A percentile compares a stretch with the other conserved stretches of the same genome.
Evolutionary conservation across 768 basidiomycete genomes (phyloP).

Genomic region (Leucogyrophana mollusca): DNA sequence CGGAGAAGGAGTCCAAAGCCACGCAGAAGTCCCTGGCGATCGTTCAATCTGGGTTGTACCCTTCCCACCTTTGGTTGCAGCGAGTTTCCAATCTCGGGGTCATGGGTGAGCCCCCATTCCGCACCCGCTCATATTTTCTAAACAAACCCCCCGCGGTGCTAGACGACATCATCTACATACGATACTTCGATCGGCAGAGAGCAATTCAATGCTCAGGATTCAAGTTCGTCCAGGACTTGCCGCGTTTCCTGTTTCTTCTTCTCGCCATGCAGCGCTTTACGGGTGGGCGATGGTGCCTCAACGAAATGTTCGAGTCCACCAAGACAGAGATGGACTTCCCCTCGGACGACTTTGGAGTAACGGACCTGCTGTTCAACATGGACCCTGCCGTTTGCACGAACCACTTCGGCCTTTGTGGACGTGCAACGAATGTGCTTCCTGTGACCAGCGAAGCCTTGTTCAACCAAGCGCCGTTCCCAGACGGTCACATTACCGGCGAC

Average conservation of each 20-base stretch:
- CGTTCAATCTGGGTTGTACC: too few relatives aligned
- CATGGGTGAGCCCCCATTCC: not conserved
- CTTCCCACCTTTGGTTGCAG: not conserved
- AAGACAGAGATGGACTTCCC: too few relatives aligned
- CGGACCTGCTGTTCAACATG: not conserved
- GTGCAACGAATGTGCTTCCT: conserved; percentile 10
- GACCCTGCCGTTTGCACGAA: not conserved
- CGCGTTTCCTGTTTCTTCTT: conserved; percentile 6
- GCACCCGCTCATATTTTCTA: not conserved
- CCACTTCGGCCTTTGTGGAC: conserved; percentile 7
- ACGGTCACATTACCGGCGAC: not conserved
- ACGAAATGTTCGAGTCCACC: not conserved
- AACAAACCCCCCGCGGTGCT: not conserved
- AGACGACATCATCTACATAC: conserved; percentile 3
- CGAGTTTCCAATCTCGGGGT: not conserved
- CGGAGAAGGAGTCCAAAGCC: too few relatives aligned
- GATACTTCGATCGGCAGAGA: not conserved
- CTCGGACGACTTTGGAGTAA: not conserved
- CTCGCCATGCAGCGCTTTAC: conserved; percentile 10
- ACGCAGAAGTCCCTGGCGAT: too few relatives aligned
- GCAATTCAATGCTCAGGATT: conserved; percentile 6
- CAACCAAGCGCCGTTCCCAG: too few relatives aligned
- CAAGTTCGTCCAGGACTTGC: conserved; percentile 12
- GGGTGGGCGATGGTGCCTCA: conserved; percentile 7
- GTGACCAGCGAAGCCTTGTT: not conserved